Base-by-base conservation (phyloP, 345 rosid genomes). In the Populus nigra region DNA sequence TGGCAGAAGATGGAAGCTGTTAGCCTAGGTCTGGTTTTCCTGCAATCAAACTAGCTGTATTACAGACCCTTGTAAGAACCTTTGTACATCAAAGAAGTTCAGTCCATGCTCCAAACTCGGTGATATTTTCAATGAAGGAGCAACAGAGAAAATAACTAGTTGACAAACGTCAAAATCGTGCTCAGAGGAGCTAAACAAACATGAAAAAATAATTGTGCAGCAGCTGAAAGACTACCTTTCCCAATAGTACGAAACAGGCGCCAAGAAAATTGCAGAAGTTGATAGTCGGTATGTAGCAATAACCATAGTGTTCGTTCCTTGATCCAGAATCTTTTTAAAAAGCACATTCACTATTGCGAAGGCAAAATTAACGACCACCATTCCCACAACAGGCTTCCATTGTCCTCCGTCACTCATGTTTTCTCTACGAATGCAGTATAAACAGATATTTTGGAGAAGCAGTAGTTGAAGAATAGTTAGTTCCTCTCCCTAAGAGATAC, bases 341-440 rank as follows among this genome's bases (percentile, higher is more conserved):
- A 82, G 85, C 8, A 82, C 57, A 76, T 82, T 82, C 47, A 82
- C 67, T 7, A 72, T n/a, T 16, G 77, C 82, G 11, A 82, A 78
- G 6, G 61, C 57, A 7, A 82, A 47, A 76, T 49, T 82, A 20
- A 82, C 45, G 11, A 57, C 16, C 61, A 82, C 7, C 85, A 82
- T 75, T 12, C 16, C 69, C 20, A 31, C 41, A 16, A 65, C 71
- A 75, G 71, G 67, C 77, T 75, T 75, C 82, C 75, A 66, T 45
- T 71, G 70, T 53, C 33, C 77, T 43, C 38, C 47, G 38, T 47
- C 35, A 36, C 65, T 38, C 85, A 78, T 78, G 0, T 23, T 31
- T 5, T 12, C 49, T 53, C 39, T 33, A 1, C 3, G 31, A 18
- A 5, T 33, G 23, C 15, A 49, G 68, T 23, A 8, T n/a, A n/a